Percentiles rank a stretch among this genome's conserved stretches.
phyloP scores from a whole-genome alignment of 1,139 yeast genomes.

The Blastobotrys serpentis region DNA sequence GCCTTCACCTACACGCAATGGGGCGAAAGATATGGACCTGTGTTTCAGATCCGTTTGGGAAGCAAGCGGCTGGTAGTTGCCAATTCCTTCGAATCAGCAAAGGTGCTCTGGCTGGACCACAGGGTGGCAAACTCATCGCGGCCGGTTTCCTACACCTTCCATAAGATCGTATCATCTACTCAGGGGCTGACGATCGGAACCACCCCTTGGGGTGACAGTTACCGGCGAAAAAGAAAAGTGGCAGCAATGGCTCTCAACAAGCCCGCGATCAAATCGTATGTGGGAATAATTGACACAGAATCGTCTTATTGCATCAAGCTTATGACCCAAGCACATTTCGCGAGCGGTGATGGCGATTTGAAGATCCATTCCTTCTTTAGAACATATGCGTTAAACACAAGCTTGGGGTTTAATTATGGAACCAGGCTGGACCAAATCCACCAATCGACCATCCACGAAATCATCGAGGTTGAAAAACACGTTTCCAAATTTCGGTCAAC shows the following conservation, averaged over 20 bases:
- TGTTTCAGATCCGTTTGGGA: slow-evolving; percentile 67
- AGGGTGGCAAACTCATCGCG: slow-evolving; percentile 61
- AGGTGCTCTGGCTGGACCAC: slow-evolving; percentile 54
- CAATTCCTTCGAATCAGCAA: slow-evolving; percentile 57
- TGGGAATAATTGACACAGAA: slow-evolving; percentile 48
- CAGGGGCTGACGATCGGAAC: slow-evolving; percentile 72
- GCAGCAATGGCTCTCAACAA: slow-evolving; percentile 52
- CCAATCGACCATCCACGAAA: slow-evolving; percentile 49
- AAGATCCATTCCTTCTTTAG: slow-evolving; percentile 49
- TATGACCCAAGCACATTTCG: slow-evolving; percentile 5
- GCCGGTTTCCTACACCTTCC: slow-evolving; percentile 68
- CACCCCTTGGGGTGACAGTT: slow-evolving; percentile 63
- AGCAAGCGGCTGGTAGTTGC: slow-evolving; percentile 57
- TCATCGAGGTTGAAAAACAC: slow-evolving; percentile 60
- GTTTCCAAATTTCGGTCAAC: slow-evolving; percentile 66
- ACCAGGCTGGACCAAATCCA: slow-evolving; percentile 47
- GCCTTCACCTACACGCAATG: slow-evolving; percentile 52
- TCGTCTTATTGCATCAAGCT: slow-evolving; percentile 33
- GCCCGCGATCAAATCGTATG: slow-evolving; percentile 36
- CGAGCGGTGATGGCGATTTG: slow-evolving; percentile 35
- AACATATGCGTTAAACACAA: slow-evolving; percentile 55
- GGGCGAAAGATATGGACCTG: slow-evolving; percentile 46
- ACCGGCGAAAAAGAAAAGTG: slow-evolving; percentile 52
- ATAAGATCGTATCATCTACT: slow-evolving; percentile 58
- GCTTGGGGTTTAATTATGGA: slow-evolving; percentile 63